Evolutionary conservation across 2,329 filamentous ascomycete species (phyloP).

Genomic region (Didymella exigua): DNA sequence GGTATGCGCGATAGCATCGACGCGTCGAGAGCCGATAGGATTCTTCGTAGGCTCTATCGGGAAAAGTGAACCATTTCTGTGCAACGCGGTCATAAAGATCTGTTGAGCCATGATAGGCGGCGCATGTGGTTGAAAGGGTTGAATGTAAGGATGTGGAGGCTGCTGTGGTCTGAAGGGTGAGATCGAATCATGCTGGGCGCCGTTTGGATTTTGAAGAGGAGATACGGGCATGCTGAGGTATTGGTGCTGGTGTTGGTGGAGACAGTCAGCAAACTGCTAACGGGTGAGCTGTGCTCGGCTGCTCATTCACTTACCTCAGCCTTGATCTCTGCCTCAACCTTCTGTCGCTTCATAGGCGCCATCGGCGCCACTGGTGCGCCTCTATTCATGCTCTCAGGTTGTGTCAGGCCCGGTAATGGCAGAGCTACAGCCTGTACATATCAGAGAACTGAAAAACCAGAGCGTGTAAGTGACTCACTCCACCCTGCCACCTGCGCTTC

Average conservation of each 20-base stretch:
- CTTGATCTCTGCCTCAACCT: neutral
- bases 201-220: neutral
- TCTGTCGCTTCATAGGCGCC: slow-evolving; percentile 11
- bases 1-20: slow-evolving; percentile 17
- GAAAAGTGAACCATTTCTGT: neutral
- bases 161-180: neutral
- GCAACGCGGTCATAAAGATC: neutral
- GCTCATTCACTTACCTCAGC: slow-evolving; percentile 2
- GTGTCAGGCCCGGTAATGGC: neutral
- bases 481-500: slow-evolving; percentile 17
- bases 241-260: neutral
- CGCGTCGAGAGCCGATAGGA: neutral
- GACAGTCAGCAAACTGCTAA: neutral
- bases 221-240: neutral
- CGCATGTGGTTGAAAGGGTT: neutral
- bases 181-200: neutral
- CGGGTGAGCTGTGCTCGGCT: neutral
- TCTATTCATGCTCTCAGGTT: neutral
- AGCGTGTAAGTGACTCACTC: slow-evolving; percentile 1
- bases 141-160: neutral
- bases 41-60: neutral
- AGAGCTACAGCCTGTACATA: neutral
- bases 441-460: neutral
- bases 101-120: neutral
- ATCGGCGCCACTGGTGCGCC: neutral